These are phyloP conservation scores for Capsicum chinense DNA, from an alignment of 257 asterid genomes.

Conservation along the genomic window DNA sequence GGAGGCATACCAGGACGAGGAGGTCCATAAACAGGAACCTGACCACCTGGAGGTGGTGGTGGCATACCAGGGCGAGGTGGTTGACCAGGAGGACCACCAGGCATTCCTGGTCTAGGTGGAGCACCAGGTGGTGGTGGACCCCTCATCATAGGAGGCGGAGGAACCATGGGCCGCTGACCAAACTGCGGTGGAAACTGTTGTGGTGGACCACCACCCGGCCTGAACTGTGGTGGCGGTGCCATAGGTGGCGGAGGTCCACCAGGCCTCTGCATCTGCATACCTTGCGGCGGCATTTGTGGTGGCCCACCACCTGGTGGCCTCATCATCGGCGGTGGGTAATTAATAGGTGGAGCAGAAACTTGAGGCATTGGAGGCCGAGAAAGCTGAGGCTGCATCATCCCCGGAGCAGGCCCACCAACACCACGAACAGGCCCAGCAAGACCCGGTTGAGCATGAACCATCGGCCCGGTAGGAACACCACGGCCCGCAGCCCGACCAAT, in stretches of 20 bases:
- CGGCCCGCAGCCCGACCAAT: constrained; percentile 92
- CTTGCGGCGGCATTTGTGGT: constrained; percentile 60
- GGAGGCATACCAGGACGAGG: constrained; percentile 97
- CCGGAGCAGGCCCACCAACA: constrained; percentile 92
- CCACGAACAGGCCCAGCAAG: constrained; percentile 90
- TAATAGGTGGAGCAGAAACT: constrained; percentile 67
- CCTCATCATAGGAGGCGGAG: constrained; percentile 82
- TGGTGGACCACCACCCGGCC: constrained; percentile 44
- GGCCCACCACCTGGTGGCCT: constrained; percentile 64
- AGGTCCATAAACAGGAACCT: constrained; percentile 66
- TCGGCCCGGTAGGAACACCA: constrained; percentile 73
- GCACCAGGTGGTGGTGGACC: constrained; percentile 80
- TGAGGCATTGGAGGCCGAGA: constrained; percentile 75
- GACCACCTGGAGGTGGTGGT: constrained; percentile 72
- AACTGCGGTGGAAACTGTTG: constrained; percentile 67
- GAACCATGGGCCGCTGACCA: constrained; percentile 78
- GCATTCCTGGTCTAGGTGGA: constrained; percentile 88
- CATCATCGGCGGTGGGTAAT: constrained; percentile 61
- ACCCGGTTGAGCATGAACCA: constrained; percentile 84
- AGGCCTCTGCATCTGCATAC: constrained; percentile 52
- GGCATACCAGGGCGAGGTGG: constrained; percentile 82
- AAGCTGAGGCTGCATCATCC: constrained; percentile 98
- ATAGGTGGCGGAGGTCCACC: constrained; percentile 49
- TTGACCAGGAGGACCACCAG: constrained; percentile 69
- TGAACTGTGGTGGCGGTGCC: constrained; percentile 51